Evolutionary conservation across 2,329 filamentous ascomycete genomes (phyloP), one percentile per base, ranked within the genome.

Genomic region (Fusarium pseudocircinatum): DNA sequence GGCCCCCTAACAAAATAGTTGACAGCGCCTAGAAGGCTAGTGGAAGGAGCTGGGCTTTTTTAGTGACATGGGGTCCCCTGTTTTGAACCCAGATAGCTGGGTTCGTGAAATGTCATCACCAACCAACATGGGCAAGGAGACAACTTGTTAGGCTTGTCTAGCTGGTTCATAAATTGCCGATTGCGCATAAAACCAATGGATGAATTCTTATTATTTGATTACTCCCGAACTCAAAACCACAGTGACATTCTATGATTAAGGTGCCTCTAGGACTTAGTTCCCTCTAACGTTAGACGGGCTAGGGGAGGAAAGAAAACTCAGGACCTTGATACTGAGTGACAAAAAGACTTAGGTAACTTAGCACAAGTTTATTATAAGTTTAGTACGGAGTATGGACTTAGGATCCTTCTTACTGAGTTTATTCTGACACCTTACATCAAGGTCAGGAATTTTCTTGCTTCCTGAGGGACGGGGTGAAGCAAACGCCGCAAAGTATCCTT

Each of bases 11-110:
- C 28, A 32, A 15, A 59, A 39, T 30, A 60, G 10, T 37, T 65
- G 50, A 60, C 69, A 63, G 70, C 70, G 46, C 70, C 70, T 73
- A 73, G 70, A 73, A 70, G 40, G 22, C 65, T 46, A 46, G 70
- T 67, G 43, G 65, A 73, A 72, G 56, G 40, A 58, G 34, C 64
- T 50, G 60, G 47, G 26, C 36, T 43, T 50, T 50, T 63, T 30
- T 53, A 15, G 32, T 7, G 50, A 73, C 69, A 73, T 40, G 69
- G 69, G 60, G 42, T 7, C 36, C 67, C 67, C 42, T 50, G 67
- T 43, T 50, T 49, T 43, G 39, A 26, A 52, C 59, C 67, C 58
- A 50, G 40, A 18, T 15, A n/a, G 42, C 47, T 63, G 65, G 65
- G 65, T 67, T 53, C 46, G 26, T 53, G 13, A 28, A 36, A 46